Evolutionary conservation across 805 yeast species (phyloP), one percentile per base, ranked within the genome.

Genomic region (Suhomyces kilbournensis): DNA sequence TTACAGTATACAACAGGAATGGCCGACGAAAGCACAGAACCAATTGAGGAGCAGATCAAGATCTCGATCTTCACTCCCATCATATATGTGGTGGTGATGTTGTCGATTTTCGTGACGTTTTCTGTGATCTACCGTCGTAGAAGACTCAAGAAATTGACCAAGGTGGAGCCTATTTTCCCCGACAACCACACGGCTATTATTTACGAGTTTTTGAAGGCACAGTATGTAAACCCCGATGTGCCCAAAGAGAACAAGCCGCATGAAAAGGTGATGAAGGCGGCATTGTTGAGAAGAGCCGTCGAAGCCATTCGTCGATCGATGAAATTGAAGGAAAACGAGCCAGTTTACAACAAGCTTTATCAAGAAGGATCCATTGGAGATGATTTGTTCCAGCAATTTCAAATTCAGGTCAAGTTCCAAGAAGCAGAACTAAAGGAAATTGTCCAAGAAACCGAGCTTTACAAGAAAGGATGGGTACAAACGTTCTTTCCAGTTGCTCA

Each of bases 321-420:
- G 68, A 87, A 88, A 63, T 73, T 91, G 66, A 86, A 88, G 66
- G 97, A 93, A 65, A 77, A 81, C 56, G 88, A 88, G 67, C 85
- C 85, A 5, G 82, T 78, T 52, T 80, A 90, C 62, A 82, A 80
- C 48, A 76, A 80, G 50, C 75, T 94, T 54, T 92, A 91, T 67
- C 93, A 92, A 64, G 83, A 82, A 50, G 98, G 98, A 0, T 83
- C 91, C 15, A 85, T 94, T 56, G 97, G 97, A 32, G 98, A 94
- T 62, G 96, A 88, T 49, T 75, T 89, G 34, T 87, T 82, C 79
- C 86, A 88, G 67, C 85, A 94, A 60, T 91, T 81, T 68, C 85
- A 83, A 58, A 80, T 90, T 47, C 91, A 90, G 58, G 81, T 80
- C 53, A 89, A 90, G 69, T 67, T 91, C 55, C 87, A 88, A 60